Evolutionary conservation across 306 rosid species (phyloP), one percentile per base, ranked within the genome.

Genomic region (Acacia crassicarpa): DNA sequence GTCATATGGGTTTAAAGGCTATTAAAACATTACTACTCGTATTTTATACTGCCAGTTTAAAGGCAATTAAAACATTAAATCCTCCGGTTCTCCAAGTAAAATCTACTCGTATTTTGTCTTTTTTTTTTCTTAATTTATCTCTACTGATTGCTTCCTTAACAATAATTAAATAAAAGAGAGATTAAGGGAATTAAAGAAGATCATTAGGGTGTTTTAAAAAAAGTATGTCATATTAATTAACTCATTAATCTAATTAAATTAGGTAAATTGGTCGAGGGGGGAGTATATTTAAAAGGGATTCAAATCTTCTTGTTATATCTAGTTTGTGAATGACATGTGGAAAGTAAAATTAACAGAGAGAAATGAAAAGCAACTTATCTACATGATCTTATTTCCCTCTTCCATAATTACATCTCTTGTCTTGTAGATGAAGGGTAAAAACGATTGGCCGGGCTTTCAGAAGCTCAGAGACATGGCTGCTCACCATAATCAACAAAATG

Each of bases 271-370:
- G 4, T 35, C 1, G n/a, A n/a, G 5, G 7, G 5, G 40, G 40
- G 7, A 35, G 38, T 32, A 62, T 9, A 19, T 38, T 9, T 38
- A 70, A 74, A n/a, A 78, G 72, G 68, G 83, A 83, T 67, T 80
- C 27, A 73, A 35, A 35, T 80, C 63, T 76, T 85, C 77, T 77
- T 80, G 81, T 73, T 83, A 83, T 83, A 79, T 84, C 62, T 44
- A 63, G 49, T 81, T 61, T 77, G 71, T 59, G 30, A 80, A 27
- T 35, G 74, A 44, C 33, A n/a, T 38, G 46, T 63, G 75, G 71
- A 74, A 58, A 43, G 19, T 46, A n/a, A 72, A 38, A n/a, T 62
- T 13, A 25, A 48, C n/a, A 41, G 9, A 11, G 11, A 38, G 49
- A 19, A 78, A 20, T 56, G 44, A 56, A 9, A 46, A 75, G 12